A percentile compares a stretch with the other conserved stretches of the same genome.
Evolutionary conservation across 495 filamentous ascomycete species (phyloP).

Genomic region (Annulohypoxylon bovei): DNA sequence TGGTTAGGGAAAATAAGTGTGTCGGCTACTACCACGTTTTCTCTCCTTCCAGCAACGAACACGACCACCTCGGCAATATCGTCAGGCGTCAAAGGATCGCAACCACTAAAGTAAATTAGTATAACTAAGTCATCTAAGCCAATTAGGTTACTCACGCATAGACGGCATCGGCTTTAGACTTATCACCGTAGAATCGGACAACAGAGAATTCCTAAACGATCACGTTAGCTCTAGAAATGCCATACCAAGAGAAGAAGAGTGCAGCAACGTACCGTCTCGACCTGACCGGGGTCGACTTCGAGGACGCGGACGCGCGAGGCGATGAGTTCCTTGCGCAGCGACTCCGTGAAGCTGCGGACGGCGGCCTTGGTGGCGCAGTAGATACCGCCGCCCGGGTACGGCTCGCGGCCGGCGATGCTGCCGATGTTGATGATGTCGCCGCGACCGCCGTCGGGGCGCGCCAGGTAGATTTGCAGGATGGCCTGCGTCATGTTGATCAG

Average conservation of each 20-base stretch:
- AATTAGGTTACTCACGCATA: slow-evolving; percentile 74
- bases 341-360: slow-evolving; percentile 87
- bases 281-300: slow-evolving; percentile 94
- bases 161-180: slow-evolving; percentile 92
- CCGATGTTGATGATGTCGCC: slow-evolving; percentile 99
- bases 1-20: slow-evolving; percentile 92
- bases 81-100: slow-evolving; percentile 91
- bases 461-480: slow-evolving; percentile 84
- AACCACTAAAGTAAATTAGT: slow-evolving; percentile 66
- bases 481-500: slow-evolving; percentile 98
- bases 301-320: slow-evolving; percentile 87
- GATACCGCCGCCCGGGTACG: slow-evolving; percentile 89
- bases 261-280: slow-evolving; percentile 77
- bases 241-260: not conserved
- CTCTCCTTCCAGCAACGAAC: slow-evolving; percentile 84
- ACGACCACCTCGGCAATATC: slow-evolving; percentile 96
- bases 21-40: slow-evolving; percentile 97
- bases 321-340: slow-evolving; percentile 88
- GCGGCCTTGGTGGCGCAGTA: slow-evolving; percentile 98
- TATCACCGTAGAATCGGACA: slow-evolving; percentile 92
- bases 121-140: not conserved
- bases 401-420: slow-evolving; percentile 90
- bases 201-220: slow-evolving; percentile 82
- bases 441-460: slow-evolving; percentile 76
- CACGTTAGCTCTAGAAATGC: slow-evolving; percentile 30